Conservation (phyloP, 2,329 filamentous ascomycete species). For the Fusarium oxysporum region DNA sequence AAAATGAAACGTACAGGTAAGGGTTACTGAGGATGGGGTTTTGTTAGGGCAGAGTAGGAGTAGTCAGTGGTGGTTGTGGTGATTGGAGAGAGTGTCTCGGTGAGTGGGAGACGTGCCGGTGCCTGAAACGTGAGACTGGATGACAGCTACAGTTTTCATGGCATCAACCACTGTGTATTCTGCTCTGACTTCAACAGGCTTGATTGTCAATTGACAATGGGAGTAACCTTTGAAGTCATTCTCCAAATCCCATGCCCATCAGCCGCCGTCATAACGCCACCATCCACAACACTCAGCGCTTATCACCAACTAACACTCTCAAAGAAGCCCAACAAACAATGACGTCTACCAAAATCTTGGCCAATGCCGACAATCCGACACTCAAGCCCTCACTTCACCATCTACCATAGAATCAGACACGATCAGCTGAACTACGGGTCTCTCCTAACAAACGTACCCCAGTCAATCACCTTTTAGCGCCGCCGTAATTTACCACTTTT, state of each 20-base stretch:
- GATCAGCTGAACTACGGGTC: slow-evolving; percentile 12
- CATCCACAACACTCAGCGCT: background rate
- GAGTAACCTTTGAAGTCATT: background rate
- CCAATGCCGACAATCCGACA: slow-evolving; percentile 11
- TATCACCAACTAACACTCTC: background rate
- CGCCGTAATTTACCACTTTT: background rate
- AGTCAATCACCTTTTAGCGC: slow-evolving; percentile 1
- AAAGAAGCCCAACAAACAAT: background rate
- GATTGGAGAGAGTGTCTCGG: background rate
- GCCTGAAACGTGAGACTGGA: background rate
- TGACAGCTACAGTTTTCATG: background rate
- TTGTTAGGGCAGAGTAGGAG: background rate
- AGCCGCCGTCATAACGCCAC: slow-evolving; percentile 3
- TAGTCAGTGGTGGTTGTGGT: background rate
- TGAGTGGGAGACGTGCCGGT: background rate
- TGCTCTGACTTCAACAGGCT: too few species aligned
- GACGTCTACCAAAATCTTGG: background rate
- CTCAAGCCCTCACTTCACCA: background rate
- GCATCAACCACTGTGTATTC: too few species aligned
- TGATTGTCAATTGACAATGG: background rate
- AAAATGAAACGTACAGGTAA: slow-evolving; percentile 19
- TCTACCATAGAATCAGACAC: background rate
- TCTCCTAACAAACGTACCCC: background rate
- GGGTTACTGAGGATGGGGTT: background rate
- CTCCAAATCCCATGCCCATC: background rate